A percentile compares a stretch with the other conserved stretches of the same genome.
These are phyloP conservation scores for Ascochyta clinopodiicola DNA, from an alignment of 2,329 filamentous ascomycete genomes.

Conservation along the genomic window DNA sequence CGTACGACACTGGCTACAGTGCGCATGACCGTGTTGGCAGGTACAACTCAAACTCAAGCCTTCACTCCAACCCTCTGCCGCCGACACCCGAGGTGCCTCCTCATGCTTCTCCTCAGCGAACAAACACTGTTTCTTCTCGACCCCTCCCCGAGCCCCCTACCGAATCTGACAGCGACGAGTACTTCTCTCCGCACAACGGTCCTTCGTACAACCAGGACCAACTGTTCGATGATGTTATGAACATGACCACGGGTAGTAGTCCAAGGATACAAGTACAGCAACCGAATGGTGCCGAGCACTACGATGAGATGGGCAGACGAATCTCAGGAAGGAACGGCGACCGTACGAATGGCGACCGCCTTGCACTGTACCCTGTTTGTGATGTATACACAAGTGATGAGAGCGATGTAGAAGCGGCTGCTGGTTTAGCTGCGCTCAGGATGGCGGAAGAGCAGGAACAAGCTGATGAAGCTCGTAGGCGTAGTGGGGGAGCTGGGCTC, in stretches of 20 bases:
- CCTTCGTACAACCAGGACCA: conserved; percentile 58
- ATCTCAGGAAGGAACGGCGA: conserved; percentile 39
- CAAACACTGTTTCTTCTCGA: conserved; percentile 62
- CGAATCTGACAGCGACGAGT: conserved; percentile 53
- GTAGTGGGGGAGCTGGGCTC: conserved; percentile 62
- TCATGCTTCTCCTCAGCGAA: conserved; percentile 56
- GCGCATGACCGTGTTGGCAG: conserved; percentile 38
- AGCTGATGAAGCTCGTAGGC: conserved; percentile 62
- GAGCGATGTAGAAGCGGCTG: conserved; percentile 86
- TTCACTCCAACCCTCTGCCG: conserved; percentile 49
- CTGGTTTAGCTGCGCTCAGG: conserved; percentile 81
- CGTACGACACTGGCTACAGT: conserved; percentile 39
- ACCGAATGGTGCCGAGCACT: conserved; percentile 41
- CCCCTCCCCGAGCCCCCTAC: conserved; percentile 67
- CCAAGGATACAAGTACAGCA: conserved; percentile 40
- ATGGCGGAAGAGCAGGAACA: conserved; percentile 82
- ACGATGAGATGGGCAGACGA: conserved; percentile 31
- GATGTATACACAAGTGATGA: conserved; percentile 64
- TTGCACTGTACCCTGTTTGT: conserved; percentile 45
- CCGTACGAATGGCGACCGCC: conserved; percentile 57
- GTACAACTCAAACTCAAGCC: conserved; percentile 41
- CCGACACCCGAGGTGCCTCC: conserved; percentile 60
- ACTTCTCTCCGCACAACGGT: conserved; percentile 47
- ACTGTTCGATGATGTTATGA: conserved; percentile 64
- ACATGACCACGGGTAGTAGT: conserved; percentile 50